Base-by-base conservation (phyloP, 139 green algal species). In the Chlamydomonas applanata region DNA sequence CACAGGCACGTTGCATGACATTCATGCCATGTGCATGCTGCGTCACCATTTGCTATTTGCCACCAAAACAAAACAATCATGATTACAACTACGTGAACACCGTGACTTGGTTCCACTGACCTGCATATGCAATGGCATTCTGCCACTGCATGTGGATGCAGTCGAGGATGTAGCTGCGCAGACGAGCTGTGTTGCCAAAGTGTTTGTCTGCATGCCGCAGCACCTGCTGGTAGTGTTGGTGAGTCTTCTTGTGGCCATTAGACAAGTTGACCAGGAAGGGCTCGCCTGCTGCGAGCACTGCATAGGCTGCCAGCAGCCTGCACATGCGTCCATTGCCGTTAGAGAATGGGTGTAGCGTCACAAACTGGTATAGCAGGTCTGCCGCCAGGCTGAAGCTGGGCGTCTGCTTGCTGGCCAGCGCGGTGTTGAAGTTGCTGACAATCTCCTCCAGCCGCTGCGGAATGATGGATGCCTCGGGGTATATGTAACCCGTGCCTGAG, bases 251-350 rank as follows among this genome's bases (percentile, higher is more conserved):
- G 71, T 72, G 77, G 17, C 77, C 77, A 60, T 78, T 78, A 30
- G 44, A 32, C 53, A 82, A 16, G 71, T 49, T 2, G 20, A 75
- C 1, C 16, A 71, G 44, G 54, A 82, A 82, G 22, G 77, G 77
- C 5, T 72, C 60, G 19, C 77, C 77, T 49, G 63, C 64, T 30
- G 53, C 53, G 44, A 20, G n/a, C 44, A 57, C 27, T 16, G 70
- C 71, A 27, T 75, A 82, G 0, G 71, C 29, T 0, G 60, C 77
- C 36, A 78, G 66, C 70, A 82, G 40, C 70, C 64, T 35, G 71
- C 77, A 77, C 53, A 78, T 64, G 22, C 71, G 67, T 1, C 75
- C 75, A 13, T 80, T 80, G 29, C 75, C 75, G 59, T 80, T 56
- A 44, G 62, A 13, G 54, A 82, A 82, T 2, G 77, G 77, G 71